These are phyloP conservation scores for cucumber (Cucumis sativus) DNA, from an alignment of 306 rosid species.

Conservation along the genomic window DNA sequence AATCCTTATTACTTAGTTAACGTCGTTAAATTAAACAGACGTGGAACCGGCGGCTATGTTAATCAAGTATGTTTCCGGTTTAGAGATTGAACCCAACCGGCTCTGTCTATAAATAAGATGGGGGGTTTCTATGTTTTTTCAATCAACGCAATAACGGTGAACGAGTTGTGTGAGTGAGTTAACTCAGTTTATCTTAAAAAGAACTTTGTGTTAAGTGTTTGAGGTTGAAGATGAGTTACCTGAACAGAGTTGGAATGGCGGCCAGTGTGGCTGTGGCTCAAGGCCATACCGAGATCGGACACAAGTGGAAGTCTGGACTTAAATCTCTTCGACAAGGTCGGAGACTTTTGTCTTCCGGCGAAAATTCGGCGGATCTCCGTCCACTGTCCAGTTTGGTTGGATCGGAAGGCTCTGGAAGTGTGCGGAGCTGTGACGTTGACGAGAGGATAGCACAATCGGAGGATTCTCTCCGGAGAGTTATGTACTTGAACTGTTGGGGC, in stretches of 20 bases:
- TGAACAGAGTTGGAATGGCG: slow-evolving; percentile 58
- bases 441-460: slow-evolving; percentile 35
- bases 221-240: slow-evolving; percentile 29
- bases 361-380: slow-evolving; percentile 17
- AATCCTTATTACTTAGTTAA: neutral
- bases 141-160: neutral
- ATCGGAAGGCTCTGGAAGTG: slow-evolving; percentile 19
- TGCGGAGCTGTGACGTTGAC: slow-evolving; percentile 23
- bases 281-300: slow-evolving; percentile 50
- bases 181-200: neutral
- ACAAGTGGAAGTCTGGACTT: slow-evolving; percentile 41
- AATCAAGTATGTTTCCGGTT: neutral
- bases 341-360: slow-evolving; percentile 23
- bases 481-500: slow-evolving; percentile 97
- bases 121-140: neutral
- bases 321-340: slow-evolving; percentile 39
- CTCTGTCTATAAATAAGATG: neutral
- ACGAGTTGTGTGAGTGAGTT: neutral
- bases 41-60: neutral
- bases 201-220: neutral
- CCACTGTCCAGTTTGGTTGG: slow-evolving; percentile 27
- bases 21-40: neutral
- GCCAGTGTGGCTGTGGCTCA: slow-evolving; percentile 65
- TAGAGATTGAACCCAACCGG: neutral
- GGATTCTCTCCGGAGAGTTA: slow-evolving; percentile 67